phyloP scores from a whole-genome alignment of 1,139 yeast species.

The Debaryomyces sp. region DNA sequence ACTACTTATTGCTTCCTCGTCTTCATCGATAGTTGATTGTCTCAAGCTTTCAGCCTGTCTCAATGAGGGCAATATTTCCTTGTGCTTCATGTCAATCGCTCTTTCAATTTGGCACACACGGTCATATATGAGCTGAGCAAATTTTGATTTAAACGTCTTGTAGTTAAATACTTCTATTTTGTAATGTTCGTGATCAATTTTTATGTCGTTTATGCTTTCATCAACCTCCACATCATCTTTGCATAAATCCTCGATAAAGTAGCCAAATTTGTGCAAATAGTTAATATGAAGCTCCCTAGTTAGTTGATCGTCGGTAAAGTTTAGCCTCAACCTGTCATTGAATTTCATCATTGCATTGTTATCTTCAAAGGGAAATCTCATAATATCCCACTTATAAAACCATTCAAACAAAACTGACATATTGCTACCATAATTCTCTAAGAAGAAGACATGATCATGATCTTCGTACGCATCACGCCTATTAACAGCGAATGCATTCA shows the following conservation, averaged over 20 bases:
- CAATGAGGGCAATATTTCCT: constrained; percentile 28
- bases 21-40: constrained; percentile 53
- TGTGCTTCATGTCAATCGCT: constrained; percentile 25
- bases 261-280: constrained; percentile 14
- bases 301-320: constrained; percentile 28
- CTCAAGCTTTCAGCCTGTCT: constrained; percentile 50
- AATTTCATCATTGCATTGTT: constrained; percentile 22
- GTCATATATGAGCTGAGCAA: constrained; percentile 44
- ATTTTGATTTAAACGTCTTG: constrained; percentile 35
- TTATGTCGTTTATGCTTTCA: background rate
- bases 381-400: constrained; percentile 27
- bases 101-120: constrained; percentile 37
- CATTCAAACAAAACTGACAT: constrained; percentile 28
- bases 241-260: constrained; percentile 2
- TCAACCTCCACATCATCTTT: background rate
- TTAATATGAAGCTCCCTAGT: constrained; percentile 23
- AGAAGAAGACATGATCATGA: constrained; percentile 23
- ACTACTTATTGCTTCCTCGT: constrained; percentile 50
- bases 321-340: constrained; percentile 23
- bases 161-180: constrained; percentile 31
- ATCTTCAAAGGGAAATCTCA: constrained; percentile 17
- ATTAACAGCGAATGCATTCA: constrained; percentile 36
- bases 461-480: constrained; percentile 24
- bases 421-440: constrained; percentile 31
- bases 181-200: constrained; percentile 12